Evolutionary conservation across 73 alveolate species (phyloP).

Genomic region (Symbiodinium natans): DNA sequence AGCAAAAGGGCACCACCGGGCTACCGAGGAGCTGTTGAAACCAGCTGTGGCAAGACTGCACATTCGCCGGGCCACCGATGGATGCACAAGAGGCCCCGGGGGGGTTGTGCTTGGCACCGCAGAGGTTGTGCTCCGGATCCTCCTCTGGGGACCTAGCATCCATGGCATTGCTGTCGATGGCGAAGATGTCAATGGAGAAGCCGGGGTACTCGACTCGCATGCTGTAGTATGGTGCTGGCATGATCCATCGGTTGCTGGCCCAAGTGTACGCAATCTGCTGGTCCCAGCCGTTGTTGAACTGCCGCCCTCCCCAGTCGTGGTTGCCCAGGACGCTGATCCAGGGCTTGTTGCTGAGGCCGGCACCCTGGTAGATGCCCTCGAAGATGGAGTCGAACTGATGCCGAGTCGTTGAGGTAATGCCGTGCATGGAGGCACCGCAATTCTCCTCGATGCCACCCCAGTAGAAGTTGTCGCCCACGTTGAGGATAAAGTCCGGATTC

Average conservation of each 20-base stretch:
- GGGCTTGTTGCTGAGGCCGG: constrained; percentile 67
- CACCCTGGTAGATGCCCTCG: constrained; percentile 22
- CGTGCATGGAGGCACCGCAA: constrained; percentile 62
- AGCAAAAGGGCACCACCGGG: too few relatives aligned
- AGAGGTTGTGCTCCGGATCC: constrained; percentile 50
- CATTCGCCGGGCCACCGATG: constrained; percentile 27
- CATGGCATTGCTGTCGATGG: constrained; percentile 17
- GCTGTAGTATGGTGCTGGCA: constrained; percentile 66
- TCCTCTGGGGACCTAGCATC: constrained; percentile 41
- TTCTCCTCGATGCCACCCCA: constrained; percentile 79
- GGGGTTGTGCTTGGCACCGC: constrained; percentile 47
- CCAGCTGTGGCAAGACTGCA: constrained; percentile 33
- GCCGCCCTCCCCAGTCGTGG: constrained; percentile 86
- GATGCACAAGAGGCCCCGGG: constrained; percentile 65
- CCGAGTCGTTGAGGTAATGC: constrained; percentile 34
- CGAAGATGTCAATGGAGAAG: constrained; percentile 15
- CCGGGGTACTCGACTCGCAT: not conserved
- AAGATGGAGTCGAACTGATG: constrained; percentile 65
- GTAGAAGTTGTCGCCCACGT: constrained; percentile 86
- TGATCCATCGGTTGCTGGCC: constrained; percentile 83
- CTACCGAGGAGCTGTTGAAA: too few relatives aligned
- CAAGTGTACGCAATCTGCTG: constrained; percentile 90
- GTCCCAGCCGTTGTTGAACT: constrained; percentile 23
- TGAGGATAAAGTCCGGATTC: constrained; percentile 74
- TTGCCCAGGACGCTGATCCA: constrained; percentile 82